Conservation (phyloP, 352 stramenopile genomes). For the Elongisporangium prolatum region DNA sequence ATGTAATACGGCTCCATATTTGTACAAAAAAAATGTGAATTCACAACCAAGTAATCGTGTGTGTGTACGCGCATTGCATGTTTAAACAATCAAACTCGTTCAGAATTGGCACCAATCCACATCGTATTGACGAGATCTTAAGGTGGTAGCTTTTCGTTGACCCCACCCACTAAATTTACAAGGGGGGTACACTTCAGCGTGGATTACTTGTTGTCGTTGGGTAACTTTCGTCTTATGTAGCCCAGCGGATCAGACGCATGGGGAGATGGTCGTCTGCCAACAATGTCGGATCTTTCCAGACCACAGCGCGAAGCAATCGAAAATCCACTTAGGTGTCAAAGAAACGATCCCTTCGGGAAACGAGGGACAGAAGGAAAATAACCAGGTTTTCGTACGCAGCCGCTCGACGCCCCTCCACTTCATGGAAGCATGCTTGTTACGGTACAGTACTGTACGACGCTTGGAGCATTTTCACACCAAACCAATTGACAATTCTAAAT, state of each 20-base stretch:
- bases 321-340: neutral
- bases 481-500: neutral
- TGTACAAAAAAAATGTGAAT: no score
- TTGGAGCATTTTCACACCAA: neutral
- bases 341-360: neutral
- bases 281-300: neutral
- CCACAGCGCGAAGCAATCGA: neutral
- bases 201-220: neutral
- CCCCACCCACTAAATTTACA: neutral
- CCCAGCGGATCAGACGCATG: neutral
- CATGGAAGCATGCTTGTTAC: neutral
- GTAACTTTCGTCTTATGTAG: neutral
- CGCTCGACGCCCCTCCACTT: neutral
- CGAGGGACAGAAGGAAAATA: neutral
- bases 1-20: no score
- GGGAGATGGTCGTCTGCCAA: neutral
- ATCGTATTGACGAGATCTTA: neutral
- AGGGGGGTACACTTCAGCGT: neutral
- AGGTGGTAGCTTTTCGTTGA: no score
- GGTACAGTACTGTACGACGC: no score
- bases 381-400: neutral
- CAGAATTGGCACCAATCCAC: no score
- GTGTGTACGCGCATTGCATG: no score
- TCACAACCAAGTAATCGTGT: no score
- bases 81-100: no score